Evolutionary conservation across 768 basidiomycete genomes (phyloP).

Genomic region (Boletus edulis): DNA sequence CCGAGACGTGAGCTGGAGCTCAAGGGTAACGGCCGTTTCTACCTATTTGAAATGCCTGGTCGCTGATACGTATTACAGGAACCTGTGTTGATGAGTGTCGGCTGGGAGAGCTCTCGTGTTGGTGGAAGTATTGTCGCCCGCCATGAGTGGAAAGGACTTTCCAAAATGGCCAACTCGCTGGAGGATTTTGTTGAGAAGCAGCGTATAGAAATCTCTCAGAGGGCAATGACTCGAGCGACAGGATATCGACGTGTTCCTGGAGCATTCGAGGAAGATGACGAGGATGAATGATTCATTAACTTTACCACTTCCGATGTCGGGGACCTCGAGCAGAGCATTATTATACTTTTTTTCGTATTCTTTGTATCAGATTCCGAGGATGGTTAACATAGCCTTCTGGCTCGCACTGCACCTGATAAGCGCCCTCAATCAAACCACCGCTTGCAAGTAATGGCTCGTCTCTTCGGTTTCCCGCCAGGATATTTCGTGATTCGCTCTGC

Average conservation of each 20-base stretch:
- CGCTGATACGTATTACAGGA: slow-evolving; percentile 43
- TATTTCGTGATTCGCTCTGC: slow-evolving; percentile 40
- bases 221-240: slow-evolving; percentile 6
- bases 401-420: not conserved
- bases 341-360: no score
- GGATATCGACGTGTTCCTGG: slow-evolving; percentile 24
- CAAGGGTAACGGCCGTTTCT: slow-evolving; percentile 47
- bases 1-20: slow-evolving; percentile 95
- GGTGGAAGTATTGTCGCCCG: slow-evolving; percentile 79
- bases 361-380: no score
- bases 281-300: slow-evolving; percentile 5
- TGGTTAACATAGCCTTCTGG: no score
- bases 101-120: slow-evolving; percentile 64
- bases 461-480: slow-evolving; percentile 36
- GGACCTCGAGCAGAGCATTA: no score
- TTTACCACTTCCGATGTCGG: no score
- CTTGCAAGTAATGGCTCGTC: slow-evolving; percentile 17
- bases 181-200: slow-evolving; percentile 75
- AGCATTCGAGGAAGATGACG: slow-evolving; percentile 26
- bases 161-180: slow-evolving; percentile 61
- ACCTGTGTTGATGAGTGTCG: slow-evolving; percentile 89
- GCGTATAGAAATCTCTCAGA: slow-evolving; percentile 33
- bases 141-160: slow-evolving; percentile 95
- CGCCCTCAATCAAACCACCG: not conserved
- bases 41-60: not conserved